Base-by-base conservation (phyloP, 768 basidiomycete genomes). In the Brasilioporus rufonigricans region DNA sequence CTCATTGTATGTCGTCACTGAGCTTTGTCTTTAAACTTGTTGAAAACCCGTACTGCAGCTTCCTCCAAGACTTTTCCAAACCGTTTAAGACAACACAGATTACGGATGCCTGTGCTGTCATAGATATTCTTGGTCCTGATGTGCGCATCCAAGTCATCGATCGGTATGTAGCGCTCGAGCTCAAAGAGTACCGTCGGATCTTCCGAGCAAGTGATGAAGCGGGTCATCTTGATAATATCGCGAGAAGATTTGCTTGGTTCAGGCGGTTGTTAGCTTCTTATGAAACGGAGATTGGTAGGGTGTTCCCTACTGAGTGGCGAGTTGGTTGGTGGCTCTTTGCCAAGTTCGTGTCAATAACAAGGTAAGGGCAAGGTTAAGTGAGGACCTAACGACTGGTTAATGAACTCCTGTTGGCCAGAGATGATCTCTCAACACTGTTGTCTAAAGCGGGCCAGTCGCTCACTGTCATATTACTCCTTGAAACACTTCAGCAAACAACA, bases 171-270 rank as follows among this genome's bases (percentile, higher is more conserved):
- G 83, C 88, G 11, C 79, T 95, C 16, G 92, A 97, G 61, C 79
- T 99, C 24, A 92, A 93, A 67, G 97, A 98, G 68, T 99, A 98
- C 68, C 86, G 94, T 12, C 87, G 94, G 21, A 95, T 99, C 66
- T 98, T 99, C 74, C 85, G 90, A 46, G 83, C 90, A 8, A 86
- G 86, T 6, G 94, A 97, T 59, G 97, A 98, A 71, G 93, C 97
- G 2, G 97, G 96, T 4, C 93, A 97, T 63, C 77, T 99, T 44
- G 97, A 99, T 74, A 99, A 99, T 60, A 79, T 97, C 7, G 84
- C 92, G 0, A 78, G 97, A 16, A 83, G 97, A 39, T 98, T 93
- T 62, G 92, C 94, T 5, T 99, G 95, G 94, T 98, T 98, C 73
- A 79, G 89, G 21, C 82, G 95, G 27, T 70, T 94, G 29, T 73